These are phyloP conservation scores for Mycena belliarum DNA, from an alignment of 768 basidiomycete species.

Conservation along the genomic window DNA sequence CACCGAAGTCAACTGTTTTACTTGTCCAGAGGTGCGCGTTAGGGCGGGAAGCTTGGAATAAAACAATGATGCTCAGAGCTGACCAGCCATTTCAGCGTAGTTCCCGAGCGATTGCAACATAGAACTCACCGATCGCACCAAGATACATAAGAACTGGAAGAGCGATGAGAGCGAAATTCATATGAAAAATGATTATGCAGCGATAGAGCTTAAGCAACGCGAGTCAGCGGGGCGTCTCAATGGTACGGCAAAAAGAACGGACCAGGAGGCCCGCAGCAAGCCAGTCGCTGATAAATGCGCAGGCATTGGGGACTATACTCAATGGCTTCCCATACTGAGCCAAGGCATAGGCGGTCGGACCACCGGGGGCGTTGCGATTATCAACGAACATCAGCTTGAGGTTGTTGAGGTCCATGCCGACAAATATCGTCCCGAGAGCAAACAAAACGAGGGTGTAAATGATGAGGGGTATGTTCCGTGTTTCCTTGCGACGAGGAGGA, in stretches of 20 bases:
- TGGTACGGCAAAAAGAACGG: background rate
- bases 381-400: conserved; percentile 31
- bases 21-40: conserved; percentile 12
- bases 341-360: conserved; percentile 27
- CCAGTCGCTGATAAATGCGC: conserved; percentile 14
- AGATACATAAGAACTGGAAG: conserved; percentile 16
- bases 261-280: conserved; percentile 17
- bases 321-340: conserved; percentile 12
- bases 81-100: background rate
- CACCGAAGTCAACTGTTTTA: background rate
- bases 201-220: conserved; percentile 7
- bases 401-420: conserved; percentile 29
- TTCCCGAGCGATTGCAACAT: background rate
- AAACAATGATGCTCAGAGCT: conserved; percentile 8
- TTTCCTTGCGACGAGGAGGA: conserved; percentile 1
- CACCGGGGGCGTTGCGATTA: conserved; percentile 28
- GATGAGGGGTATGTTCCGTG: conserved; percentile 29
- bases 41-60: conserved; percentile 14
- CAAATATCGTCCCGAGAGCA: conserved; percentile 28
- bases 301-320: conserved; percentile 5
- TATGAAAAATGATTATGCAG: conserved; percentile 13
- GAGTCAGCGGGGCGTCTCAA: no score
- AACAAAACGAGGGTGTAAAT: conserved; percentile 29
- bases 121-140: conserved; percentile 7
- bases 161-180: conserved; percentile 13